Conservation (phyloP, 495 filamentous ascomycete species). For the Pyrenula aspistea region DNA sequence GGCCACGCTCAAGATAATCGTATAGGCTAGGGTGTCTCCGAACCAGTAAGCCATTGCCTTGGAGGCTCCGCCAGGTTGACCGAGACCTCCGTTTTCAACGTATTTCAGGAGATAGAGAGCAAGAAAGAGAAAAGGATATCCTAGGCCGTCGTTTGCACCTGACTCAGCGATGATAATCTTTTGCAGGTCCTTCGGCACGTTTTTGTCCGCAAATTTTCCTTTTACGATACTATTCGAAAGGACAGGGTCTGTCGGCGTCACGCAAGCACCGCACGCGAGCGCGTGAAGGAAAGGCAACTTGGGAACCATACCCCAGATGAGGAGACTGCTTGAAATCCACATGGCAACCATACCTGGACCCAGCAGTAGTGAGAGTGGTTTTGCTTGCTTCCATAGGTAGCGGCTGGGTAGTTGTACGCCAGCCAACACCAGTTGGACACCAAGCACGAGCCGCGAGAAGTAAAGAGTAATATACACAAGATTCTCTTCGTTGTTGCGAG, state of each 20-base stretch:
- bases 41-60: slow-evolving; percentile 76
- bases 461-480: slow-evolving; percentile 60
- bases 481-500: slow-evolving; percentile 43
- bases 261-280: slow-evolving; percentile 66
- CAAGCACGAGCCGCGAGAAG: slow-evolving; percentile 80
- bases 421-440: slow-evolving; percentile 81
- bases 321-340: slow-evolving; percentile 73
- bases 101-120: slow-evolving; percentile 77
- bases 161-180: slow-evolving; percentile 83
- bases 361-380: slow-evolving; percentile 58
- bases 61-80: slow-evolving; percentile 41
- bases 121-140: slow-evolving; percentile 83
- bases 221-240: slow-evolving; percentile 86
- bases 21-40: slow-evolving; percentile 77
- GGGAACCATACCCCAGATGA: slow-evolving; percentile 72
- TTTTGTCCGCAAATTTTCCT: slow-evolving; percentile 84
- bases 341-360: slow-evolving; percentile 80
- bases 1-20: slow-evolving; percentile 62
- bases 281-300: slow-evolving; percentile 63
- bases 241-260: slow-evolving; percentile 88
- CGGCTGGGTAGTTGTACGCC: slow-evolving; percentile 86
- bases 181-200: slow-evolving; percentile 72
- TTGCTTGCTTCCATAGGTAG: slow-evolving; percentile 74
- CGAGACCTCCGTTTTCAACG: slow-evolving; percentile 42
- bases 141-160: slow-evolving; percentile 87